Base-by-base conservation (phyloP, 106 monocot genomes). In the Narthecium ossifragum region DNA sequence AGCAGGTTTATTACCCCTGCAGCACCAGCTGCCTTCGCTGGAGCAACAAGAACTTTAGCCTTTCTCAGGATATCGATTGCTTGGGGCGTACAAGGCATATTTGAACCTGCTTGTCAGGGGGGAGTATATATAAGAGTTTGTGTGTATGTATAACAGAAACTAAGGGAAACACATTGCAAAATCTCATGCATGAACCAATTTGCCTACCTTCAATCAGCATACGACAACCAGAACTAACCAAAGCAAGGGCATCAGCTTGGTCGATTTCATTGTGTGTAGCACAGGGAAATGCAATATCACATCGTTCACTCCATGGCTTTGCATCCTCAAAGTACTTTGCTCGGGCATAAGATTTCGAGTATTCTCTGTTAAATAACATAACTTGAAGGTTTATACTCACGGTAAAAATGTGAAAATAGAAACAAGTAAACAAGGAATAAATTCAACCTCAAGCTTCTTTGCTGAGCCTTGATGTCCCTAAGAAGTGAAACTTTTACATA, bases 281-380 rank as follows among this genome's bases (percentile, higher is more conserved):
- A 76, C 98, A 98, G 61, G 91, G 91, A 61, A 98, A 98, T 59
- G 89, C 98, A 65, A 98, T 68, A 71, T 91, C 91, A 70, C 86
- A 91, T 22, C 51, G 70, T 66, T 87, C 98, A 70, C 37, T 88
- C 98, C 98, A 98, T 30, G 98, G 98, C 34, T 91, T 98, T 73
- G 75, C 72, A 76, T 81, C 77, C 55, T 91, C 98, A 41, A 84
- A 39, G 50, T 98, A 98, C 55, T 85, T 98, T 21, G 98, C 98
- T 63, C 76, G 67, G 57, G 80, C 31, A 78, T 91, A 84, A 30
- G 91, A 91, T 62, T 98, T 98, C 60, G 82, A 33, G 50, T 98
- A 98, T 27, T 98, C 87, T 75, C 98, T 98, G 66, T 51, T 28
- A 69, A 54, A 37, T 70, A 6, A 2, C 34, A 57, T n/a, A n/a